Evolutionary conservation across 108 stramenopile genomes (phyloP).

Genomic region (Cyclostephanos tholiformis): DNA sequence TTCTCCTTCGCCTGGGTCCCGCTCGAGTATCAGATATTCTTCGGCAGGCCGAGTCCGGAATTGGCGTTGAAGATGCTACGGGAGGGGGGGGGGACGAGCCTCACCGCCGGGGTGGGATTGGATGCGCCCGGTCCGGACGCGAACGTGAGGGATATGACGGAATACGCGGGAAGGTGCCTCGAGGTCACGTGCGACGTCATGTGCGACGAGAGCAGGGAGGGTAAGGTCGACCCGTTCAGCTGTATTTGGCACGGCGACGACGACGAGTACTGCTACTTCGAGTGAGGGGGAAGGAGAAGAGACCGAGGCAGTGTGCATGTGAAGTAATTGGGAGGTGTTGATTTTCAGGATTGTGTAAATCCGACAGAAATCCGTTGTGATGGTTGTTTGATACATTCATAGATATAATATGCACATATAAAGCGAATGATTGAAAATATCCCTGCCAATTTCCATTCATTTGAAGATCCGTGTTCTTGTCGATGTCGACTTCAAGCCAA

Average conservation of each 20-base stretch:
- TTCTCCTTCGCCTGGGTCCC: constrained; percentile 87
- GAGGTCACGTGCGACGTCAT: constrained; percentile 62
- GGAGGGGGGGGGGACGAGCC: constrained; percentile 51
- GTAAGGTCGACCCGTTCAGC: constrained; percentile 54
- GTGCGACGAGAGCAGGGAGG: constrained; percentile 53
- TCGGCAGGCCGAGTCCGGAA: constrained; percentile 78
- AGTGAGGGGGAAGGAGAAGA: constrained; percentile 40
- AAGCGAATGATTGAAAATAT: no score
- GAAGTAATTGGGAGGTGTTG: no score
- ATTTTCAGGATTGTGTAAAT: no score
- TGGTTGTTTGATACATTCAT: no score
- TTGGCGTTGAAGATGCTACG: constrained; percentile 56
- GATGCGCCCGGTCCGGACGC: constrained; percentile 52
- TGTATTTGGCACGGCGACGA: constrained; percentile 76
- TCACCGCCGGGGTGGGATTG: constrained; percentile 37
- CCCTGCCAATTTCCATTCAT: no score
- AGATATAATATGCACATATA: no score
- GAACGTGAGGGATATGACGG: constrained; percentile 56
- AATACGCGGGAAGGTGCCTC: constrained; percentile 62
- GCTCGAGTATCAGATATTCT: constrained; percentile 80
- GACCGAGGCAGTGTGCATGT: background rate
- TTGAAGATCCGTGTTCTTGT: no score
- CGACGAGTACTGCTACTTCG: constrained; percentile 74
- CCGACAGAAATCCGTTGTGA: no score
- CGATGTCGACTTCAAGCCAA: no score